A percentile compares a stretch with the other conserved stretches of the same genome.
These are phyloP conservation scores for Sinapis alba DNA, from an alignment of 441 rosid genomes.

Conservation along the genomic window DNA sequence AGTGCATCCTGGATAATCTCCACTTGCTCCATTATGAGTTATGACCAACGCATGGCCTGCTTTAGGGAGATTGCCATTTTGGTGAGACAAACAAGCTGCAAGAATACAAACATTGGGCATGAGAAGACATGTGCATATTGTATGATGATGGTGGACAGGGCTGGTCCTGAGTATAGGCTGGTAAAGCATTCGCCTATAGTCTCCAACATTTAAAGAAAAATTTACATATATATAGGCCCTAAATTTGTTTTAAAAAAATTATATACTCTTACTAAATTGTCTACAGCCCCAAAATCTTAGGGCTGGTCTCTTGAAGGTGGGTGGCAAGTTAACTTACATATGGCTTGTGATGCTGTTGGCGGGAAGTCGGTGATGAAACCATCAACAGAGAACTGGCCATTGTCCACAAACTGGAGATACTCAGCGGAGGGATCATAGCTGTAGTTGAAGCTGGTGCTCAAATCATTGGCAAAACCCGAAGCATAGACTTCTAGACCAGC, in stretches of 20 bases:
- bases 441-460: conserved; percentile 55
- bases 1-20: conserved; percentile 78
- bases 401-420: conserved; percentile 65
- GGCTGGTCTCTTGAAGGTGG: too few relatives aligned
- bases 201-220: conserved; percentile 26
- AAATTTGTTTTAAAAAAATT: too few relatives aligned
- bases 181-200: too few relatives aligned
- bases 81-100: conserved; percentile 70
- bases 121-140: background rate
- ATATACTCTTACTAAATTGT: too few relatives aligned
- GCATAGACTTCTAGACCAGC: conserved; percentile 72
- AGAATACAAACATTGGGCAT: background rate
- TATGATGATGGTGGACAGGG: background rate
- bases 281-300: too few relatives aligned
- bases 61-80: conserved; percentile 22
- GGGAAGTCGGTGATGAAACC: conserved; percentile 87
- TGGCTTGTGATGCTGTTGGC: conserved; percentile 71
- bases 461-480: conserved; percentile 81
- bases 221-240: background rate
- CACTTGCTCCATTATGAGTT: conserved; percentile 90
- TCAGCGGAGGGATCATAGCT: conserved; percentile 72
- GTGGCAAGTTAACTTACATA: conserved; percentile 47
- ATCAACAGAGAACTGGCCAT: conserved; percentile 66
- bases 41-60: conserved; percentile 56
- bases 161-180: too few relatives aligned